Percentiles rank a stretch among this genome's conserved stretches.
These are phyloP conservation scores for Mortierella polycephala DNA, from an alignment of 371 early-diverging fungal genomes.

Conservation along the genomic window DNA sequence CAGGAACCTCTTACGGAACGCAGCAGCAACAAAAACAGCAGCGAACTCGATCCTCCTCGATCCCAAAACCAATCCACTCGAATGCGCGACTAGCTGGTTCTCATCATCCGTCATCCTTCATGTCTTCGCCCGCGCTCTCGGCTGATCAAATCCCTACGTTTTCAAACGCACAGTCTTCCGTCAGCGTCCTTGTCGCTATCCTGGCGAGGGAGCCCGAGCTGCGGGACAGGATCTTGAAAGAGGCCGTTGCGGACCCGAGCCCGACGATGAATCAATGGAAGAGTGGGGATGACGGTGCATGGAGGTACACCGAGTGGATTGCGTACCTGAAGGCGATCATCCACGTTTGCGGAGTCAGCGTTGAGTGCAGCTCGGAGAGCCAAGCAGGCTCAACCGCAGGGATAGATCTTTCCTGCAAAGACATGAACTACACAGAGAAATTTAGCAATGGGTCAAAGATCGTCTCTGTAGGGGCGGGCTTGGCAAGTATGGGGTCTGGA, in stretches of 20 bases:
- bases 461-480: conserved; percentile 10
- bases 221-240: conserved; percentile 28
- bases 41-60: conserved; percentile 36
- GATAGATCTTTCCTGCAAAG: not conserved
- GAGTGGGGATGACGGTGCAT: not conserved
- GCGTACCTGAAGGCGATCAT: conserved; percentile 37
- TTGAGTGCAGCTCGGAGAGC: not conserved
- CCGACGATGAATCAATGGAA: not conserved
- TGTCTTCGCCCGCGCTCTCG: conserved; percentile 19
- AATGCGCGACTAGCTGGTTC: conserved; percentile 5
- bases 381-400: not conserved
- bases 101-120: not conserved
- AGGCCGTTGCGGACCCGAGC: conserved; percentile 25
- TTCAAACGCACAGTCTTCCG: conserved; percentile 28
- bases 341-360: conserved; percentile 34
- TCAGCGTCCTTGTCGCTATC: conserved; percentile 26
- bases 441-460: not conserved
- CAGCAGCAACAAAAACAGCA: not conserved
- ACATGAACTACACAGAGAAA: not conserved
- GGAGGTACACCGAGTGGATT: conserved; percentile 36
- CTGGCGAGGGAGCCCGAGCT: conserved; percentile 35
- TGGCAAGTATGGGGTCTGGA: conserved; percentile 5
- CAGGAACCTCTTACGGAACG: conserved; percentile 17
- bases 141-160: conserved; percentile 37
- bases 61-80: conserved; percentile 28